Base-by-base conservation (phyloP, 495 filamentous ascomycete genomes). In the Apiosordaria backusii region DNA sequence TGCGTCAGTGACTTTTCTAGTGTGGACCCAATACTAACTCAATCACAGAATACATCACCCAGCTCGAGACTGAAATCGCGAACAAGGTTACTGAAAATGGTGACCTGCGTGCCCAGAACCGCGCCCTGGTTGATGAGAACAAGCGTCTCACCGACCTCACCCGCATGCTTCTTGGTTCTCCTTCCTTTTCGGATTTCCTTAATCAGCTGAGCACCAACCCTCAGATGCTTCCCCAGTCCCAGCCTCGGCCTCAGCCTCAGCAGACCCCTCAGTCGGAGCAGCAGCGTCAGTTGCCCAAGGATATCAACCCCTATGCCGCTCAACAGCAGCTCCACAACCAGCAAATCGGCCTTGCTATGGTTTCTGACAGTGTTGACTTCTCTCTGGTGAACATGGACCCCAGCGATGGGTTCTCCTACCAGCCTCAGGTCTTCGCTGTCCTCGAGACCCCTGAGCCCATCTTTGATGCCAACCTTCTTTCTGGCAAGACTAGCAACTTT, bases 21-120 rank as follows among this genome's bases (percentile, higher is more conserved):
- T 21, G 29, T 62, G 21, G n/a, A 27, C 27, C n/a, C 21, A 29
- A 29, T 45, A 60, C 86, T 92, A 85, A 91, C 75, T 6, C 67
- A 21, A 61, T 15, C 65, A 50, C 72, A 99, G 95, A 97, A 83
- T 97, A 98, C 75, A 97, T 97, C 72, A 84, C 84, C 63, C 91
- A 96, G 73, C 89, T 97, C n/a, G 93, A 97, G 78, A 83, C 83
- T 65, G 91, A 97, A 77, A 85, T 97, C 64, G 88, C 90, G 4
- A 77, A 78, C 65, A 90, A 90, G 75, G 84, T 86, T 21, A 87
- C 82, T 65, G 91, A 96, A 73, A 83, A 86, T 66, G 85, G 86
- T 57, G 87, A 91, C n/a, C 81, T 94, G 4, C 85, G 87, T 53
- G 73, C 82, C 0, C 83, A 92, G 72, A 96, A 95, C 82, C 83